Base-by-base conservation (phyloP, 2,329 filamentous ascomycete genomes). In the Alternaria infectoria region DNA sequence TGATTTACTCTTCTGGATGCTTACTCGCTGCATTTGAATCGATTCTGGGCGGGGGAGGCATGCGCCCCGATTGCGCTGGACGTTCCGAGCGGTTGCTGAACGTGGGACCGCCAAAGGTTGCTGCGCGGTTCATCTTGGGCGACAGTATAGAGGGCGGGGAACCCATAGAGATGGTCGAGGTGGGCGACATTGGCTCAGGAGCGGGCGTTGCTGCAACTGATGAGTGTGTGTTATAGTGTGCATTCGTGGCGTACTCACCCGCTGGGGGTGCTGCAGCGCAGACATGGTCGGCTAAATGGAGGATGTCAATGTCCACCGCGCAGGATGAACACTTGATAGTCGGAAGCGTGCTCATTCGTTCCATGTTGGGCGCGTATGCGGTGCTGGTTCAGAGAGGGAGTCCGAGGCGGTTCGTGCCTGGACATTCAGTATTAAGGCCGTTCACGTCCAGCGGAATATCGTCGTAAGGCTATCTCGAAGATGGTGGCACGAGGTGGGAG, bases 241-340 rank as follows among this genome's bases (percentile, higher is more conserved):
- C 7, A 21, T 15, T 6, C 49, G n/a, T 46, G 19, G 21, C 36
- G 40, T 86, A 85, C 74, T 82, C 81, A 80, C 83, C 75, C 64
- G 81, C 75, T 15, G 54, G 54, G 59, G 76, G 69, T 65, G 79
- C 64, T 62, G 79, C 82, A 49, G 79, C 79, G 79, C 93, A 97
- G 65, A 92, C 79, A 83, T 97, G 93, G 66, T 96, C 93, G 65
- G 92, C 93, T 90, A 97, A 91, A 79, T 90, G 84, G 44, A 91
- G 90, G 70, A 97, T 96, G 76, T 94, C 90, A 63, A 97, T 92
- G 73, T 94, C 88, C 57, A 74, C 72, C 47, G 73, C 74, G 68
- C 79, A 80, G 51, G 73, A 77, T 23, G 78, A 80, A 67, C 79
- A 81, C 69, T 81, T 81, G 65, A 81, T 80, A 43, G 69, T 75